These are phyloP conservation scores for Chiua sp. DNA, from an alignment of 1,284 basidiomycete genomes.

Conservation along the genomic window DNA sequence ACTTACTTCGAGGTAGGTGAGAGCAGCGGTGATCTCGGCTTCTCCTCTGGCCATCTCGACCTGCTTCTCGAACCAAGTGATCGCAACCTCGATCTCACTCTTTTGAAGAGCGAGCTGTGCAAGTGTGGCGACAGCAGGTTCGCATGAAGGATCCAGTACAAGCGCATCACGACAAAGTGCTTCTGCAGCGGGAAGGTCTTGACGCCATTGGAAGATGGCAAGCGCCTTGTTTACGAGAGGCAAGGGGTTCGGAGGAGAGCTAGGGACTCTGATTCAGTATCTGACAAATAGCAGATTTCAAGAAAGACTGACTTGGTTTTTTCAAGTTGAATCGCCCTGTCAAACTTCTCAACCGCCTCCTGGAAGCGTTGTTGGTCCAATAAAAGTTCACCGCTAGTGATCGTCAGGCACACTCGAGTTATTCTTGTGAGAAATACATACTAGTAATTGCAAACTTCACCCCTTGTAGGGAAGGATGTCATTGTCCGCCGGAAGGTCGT, in stretches of 20 bases:
- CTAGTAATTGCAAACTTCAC: constrained; percentile 94
- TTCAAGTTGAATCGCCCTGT: constrained; percentile 92
- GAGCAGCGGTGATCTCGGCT: constrained; percentile 86
- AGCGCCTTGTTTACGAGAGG: constrained; percentile 98
- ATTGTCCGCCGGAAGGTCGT: constrained; percentile 87
- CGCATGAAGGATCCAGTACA: constrained; percentile 90
- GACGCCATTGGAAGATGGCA: constrained; percentile 95
- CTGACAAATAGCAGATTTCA: neutral
- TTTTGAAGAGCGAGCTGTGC: constrained; percentile 95
- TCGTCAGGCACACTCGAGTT: constrained; percentile 8
- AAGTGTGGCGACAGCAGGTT: constrained; percentile 95
- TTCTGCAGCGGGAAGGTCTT: constrained; percentile 87
- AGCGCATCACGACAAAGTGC: constrained; percentile 89
- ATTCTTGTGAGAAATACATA: constrained; percentile 44
- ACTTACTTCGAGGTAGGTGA: constrained; percentile 85
- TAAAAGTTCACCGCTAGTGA: constrained; percentile 87
- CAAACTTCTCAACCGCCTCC: constrained; percentile 96
- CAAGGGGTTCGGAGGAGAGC: constrained; percentile 81
- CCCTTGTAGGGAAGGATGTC: constrained; percentile 80
- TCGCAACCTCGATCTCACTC: constrained; percentile 87
- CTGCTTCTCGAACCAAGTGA: constrained; percentile 88
- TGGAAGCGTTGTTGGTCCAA: constrained; percentile 92
- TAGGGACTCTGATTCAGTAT: constrained; percentile 29
- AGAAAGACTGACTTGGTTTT: constrained; percentile 61
- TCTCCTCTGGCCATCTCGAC: constrained; percentile 91